Conservation (phyloP, 106 monocot genomes). For the Cymbidium sinense region DNA sequence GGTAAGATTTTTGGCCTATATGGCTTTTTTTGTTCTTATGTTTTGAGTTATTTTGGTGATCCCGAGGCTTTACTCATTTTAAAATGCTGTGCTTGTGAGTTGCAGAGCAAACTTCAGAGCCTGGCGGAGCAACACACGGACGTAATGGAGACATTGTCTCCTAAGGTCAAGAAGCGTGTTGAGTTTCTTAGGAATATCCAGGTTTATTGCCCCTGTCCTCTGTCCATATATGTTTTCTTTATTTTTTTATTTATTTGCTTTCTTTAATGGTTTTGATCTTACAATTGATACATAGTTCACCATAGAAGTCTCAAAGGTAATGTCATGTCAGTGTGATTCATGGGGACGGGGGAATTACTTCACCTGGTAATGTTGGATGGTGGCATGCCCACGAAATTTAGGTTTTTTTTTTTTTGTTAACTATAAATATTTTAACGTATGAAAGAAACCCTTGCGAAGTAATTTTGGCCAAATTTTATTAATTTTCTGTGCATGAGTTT, state of each 20-base stretch:
- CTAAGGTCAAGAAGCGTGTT: constrained; percentile 44
- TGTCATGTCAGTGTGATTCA: too few relatives aligned
- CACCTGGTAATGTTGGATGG: too few relatives aligned
- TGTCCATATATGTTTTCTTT: neutral
- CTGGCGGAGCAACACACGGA: constrained; percentile 30
- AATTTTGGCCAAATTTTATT: too few relatives aligned
- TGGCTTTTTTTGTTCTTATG: neutral
- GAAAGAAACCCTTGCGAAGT: too few relatives aligned
- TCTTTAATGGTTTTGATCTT: neutral
- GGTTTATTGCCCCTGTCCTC: constrained; percentile 6
- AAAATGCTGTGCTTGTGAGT: neutral
- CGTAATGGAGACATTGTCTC: constrained; percentile 29
- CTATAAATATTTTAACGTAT: too few relatives aligned
- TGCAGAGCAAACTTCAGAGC: constrained; percentile 41
- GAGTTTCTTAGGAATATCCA: constrained; percentile 47
- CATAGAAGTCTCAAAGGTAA: too few relatives aligned
- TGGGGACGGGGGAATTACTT: too few relatives aligned
- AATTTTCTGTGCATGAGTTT: too few relatives aligned
- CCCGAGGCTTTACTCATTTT: neutral
- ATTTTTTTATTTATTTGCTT: too few relatives aligned
- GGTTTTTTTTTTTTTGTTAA: too few relatives aligned
- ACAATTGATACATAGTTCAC: too few relatives aligned
- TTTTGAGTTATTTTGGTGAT: neutral
- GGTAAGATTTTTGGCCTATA: constrained; percentile 3
- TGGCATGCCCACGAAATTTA: too few relatives aligned